phyloP scores from a whole-genome alignment of 495 filamentous ascomycete species.

The Aspergillus bertholletiae region DNA sequence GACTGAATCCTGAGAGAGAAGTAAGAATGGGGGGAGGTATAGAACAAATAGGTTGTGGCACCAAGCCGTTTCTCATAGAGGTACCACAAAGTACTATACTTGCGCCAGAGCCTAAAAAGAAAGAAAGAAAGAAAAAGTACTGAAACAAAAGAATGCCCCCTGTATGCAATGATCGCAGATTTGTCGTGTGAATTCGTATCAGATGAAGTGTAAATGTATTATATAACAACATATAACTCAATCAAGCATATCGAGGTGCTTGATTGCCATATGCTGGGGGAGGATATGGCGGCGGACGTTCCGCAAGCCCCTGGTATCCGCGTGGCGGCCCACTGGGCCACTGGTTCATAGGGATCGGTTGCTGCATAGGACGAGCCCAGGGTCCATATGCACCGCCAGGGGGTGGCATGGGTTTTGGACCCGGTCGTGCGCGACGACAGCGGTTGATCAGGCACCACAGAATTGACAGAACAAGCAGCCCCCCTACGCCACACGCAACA shows the following conservation, averaged over 20 bases:
- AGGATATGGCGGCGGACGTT: constrained; percentile 24
- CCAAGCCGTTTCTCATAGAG: neutral
- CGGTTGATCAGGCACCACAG: constrained; percentile 55
- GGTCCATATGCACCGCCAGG: constrained; percentile 21
- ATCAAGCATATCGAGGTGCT: constrained; percentile 5
- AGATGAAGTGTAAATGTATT: neutral
- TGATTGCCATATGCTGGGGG: constrained; percentile 2
- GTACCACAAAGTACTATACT: neutral
- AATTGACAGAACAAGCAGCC: constrained; percentile 60
- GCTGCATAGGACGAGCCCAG: constrained; percentile 21
- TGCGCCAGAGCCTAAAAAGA: constrained; percentile 1
- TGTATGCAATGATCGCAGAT: neutral
- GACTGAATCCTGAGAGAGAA: neutral
- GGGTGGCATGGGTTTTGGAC: constrained; percentile 18
- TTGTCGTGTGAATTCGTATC: constrained; percentile 7
- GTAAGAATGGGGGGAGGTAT: neutral
- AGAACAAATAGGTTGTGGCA: neutral
- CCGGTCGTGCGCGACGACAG: constrained; percentile 42
- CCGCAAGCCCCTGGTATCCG: constrained; percentile 22
- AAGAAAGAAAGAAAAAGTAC: neutral
- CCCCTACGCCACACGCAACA: constrained; percentile 63
- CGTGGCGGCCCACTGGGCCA: constrained; percentile 22
- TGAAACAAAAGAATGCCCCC: neutral
- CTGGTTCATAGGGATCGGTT: constrained; percentile 22
- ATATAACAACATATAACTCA: constrained; percentile 1